Conservation (phyloP, 371 early-diverging fungal species). For the Actinomucor elegans region DNA sequence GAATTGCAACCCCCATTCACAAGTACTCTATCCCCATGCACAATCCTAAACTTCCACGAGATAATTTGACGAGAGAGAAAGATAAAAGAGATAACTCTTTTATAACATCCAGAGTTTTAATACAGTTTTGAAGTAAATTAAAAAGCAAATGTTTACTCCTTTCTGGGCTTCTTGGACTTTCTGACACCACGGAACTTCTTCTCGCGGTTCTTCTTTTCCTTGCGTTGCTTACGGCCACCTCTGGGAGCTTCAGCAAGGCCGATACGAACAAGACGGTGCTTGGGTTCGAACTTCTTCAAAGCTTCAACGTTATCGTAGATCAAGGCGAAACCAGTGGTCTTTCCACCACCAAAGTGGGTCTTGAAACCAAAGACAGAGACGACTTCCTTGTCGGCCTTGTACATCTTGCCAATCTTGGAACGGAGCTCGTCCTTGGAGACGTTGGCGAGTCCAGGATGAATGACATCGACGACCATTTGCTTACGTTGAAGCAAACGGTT, state of each 20-base stretch:
- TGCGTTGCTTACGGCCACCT: conserved; percentile 96
- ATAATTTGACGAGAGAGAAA: too few relatives aligned
- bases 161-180: conserved; percentile 77
- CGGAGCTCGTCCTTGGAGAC: conserved; percentile 91
- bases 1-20: too few relatives aligned
- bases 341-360: conserved; percentile 97
- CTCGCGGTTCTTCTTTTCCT: conserved; percentile 98
- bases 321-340: conserved; percentile 96
- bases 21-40: too few relatives aligned
- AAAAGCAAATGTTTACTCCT: conserved; percentile 26
- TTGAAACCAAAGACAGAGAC: conserved; percentile 96
- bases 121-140: too few relatives aligned
- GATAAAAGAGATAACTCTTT: too few relatives aligned
- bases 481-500: conserved; percentile 97
- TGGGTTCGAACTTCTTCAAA: conserved; percentile 98
- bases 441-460: conserved; percentile 94
- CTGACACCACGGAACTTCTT: conserved; percentile 98
- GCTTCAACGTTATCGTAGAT: conserved; percentile 96
- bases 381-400: conserved; percentile 91
- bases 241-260: conserved; percentile 77
- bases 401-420: conserved; percentile 94
- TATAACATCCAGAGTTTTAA: too few relatives aligned
- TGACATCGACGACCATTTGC: conserved; percentile 97
- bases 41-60: too few relatives aligned
- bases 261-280: conserved; percentile 90